A percentile compares a stretch with the other conserved stretches of the same genome.
These are phyloP conservation scores for Dispira simplex DNA, from an alignment of 192 early-diverging fungal genomes.

Conservation along the genomic window DNA sequence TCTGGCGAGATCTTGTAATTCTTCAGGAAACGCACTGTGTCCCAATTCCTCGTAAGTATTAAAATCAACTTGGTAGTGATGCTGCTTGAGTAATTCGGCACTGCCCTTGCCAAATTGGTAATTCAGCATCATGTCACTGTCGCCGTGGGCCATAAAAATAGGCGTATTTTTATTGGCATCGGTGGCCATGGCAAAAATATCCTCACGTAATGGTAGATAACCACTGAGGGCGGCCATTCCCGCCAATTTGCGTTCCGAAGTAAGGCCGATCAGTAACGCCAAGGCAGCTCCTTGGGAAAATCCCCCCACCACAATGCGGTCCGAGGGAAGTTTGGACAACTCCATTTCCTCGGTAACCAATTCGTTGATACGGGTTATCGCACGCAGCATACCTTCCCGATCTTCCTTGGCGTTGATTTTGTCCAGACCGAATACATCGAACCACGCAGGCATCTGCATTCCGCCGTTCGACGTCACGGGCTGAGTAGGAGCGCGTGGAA, in stretches of 20 bases:
- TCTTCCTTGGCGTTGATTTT: constrained; percentile 41
- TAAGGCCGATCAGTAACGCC: constrained; percentile 51
- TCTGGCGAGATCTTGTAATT: too few species aligned
- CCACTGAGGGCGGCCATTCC: constrained; percentile 63
- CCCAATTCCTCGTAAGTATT: too few species aligned
- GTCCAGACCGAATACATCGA: constrained; percentile 50
- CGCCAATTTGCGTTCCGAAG: constrained; percentile 46
- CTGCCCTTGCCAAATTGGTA: constrained; percentile 14
- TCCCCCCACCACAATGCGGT: constrained; percentile 82
- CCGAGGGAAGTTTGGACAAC: constrained; percentile 45
- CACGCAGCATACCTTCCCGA: constrained; percentile 46
- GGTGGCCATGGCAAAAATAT: constrained; percentile 25
- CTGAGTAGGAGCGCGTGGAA: constrained; percentile 57
- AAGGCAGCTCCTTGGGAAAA: constrained; percentile 89
- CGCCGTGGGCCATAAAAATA: constrained; percentile 77
- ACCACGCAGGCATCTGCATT: constrained; percentile 81
- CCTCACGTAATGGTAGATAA: constrained; percentile 48
- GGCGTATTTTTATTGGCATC: constrained; percentile 53
- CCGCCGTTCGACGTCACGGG: constrained; percentile 71
- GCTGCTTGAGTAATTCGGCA: too few species aligned
- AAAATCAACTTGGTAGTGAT: too few species aligned
- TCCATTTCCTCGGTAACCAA: constrained; percentile 62
- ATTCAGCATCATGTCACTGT: constrained; percentile 52
- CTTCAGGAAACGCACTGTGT: too few species aligned
- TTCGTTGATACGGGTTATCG: constrained; percentile 36